phyloP scores from a whole-genome alignment of 2,329 filamentous ascomycete genomes.

The Trichoderma atrobrunneum region DNA sequence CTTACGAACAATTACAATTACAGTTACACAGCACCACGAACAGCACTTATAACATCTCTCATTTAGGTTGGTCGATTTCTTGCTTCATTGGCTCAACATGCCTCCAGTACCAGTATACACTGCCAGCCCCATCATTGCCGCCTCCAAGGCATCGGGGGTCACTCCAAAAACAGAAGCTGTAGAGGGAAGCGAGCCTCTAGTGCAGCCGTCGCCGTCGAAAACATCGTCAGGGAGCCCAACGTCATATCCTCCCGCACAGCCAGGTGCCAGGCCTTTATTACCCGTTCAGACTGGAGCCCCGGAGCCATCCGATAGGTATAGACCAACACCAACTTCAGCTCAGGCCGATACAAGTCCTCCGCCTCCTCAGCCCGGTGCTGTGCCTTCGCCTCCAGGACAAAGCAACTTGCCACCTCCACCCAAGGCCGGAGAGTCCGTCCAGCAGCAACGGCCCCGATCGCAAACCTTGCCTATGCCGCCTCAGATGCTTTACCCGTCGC shows the following conservation, averaged over 20 bases:
- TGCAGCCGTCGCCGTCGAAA: conserved; percentile 30
- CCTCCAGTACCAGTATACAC: conserved; percentile 58
- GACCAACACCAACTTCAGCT: conserved; percentile 48
- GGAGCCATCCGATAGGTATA: conserved; percentile 33
- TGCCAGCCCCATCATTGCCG: conserved; percentile 56
- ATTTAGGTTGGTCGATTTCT: background rate
- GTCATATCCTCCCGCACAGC: conserved; percentile 43
- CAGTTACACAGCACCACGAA: background rate
- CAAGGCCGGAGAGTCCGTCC: conserved; percentile 46
- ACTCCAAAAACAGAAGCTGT: conserved; percentile 45
- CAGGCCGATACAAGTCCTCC: conserved; percentile 43
- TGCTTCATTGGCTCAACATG: conserved; percentile 41
- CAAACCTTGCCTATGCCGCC: conserved; percentile 44
- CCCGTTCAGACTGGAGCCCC: conserved; percentile 43
- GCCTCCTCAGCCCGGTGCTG: conserved; percentile 56
- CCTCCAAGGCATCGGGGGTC: conserved; percentile 49
- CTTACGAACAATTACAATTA: background rate
- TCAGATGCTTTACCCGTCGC: conserved; percentile 51
- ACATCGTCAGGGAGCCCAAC: conserved; percentile 26
- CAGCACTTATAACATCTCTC: background rate
- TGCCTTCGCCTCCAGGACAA: conserved; percentile 42
- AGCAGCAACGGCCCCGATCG: conserved; percentile 36
- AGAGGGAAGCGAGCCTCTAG: conserved; percentile 23
- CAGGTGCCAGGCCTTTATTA: conserved; percentile 45
- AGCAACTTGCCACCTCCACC: conserved; percentile 49